Percentiles rank a stretch among this genome's conserved stretches.
Conservation (phyloP, 176 grass and related monocot species). For the Bonia amplexicaulis region DNA sequence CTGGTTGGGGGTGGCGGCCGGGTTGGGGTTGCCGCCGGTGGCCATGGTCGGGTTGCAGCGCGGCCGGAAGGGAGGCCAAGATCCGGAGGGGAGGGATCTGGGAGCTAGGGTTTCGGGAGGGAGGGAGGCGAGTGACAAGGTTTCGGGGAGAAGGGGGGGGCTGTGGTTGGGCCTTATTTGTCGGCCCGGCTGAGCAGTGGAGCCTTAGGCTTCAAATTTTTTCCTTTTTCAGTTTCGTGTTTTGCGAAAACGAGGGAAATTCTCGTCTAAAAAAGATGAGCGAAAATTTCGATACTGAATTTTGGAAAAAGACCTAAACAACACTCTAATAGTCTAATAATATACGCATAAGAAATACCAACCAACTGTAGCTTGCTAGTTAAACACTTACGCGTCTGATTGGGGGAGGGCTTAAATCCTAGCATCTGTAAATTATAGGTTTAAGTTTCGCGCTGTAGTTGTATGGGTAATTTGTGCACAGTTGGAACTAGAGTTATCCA, state of each 20-base stretch:
- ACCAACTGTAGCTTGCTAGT: no score
- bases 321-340: not conserved
- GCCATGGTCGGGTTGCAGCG: constrained; percentile 31
- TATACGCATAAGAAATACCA: no score
- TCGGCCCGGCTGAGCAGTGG: not conserved
- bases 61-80: not conserved
- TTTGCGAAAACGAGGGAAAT: not conserved
- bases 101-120: constrained; percentile 40
- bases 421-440: no score
- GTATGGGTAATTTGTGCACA: no score
- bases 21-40: constrained; percentile 42
- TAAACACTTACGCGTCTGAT: no score
- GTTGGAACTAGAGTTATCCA: no score
- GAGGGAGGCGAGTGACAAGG: not conserved
- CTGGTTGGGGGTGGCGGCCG: not conserved
- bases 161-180: not conserved
- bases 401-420: no score
- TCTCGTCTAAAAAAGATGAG: not conserved
- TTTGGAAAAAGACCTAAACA: not conserved
- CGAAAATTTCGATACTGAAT: not conserved
- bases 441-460: no score
- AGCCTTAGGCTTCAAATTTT: not conserved
- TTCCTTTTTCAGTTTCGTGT: not conserved
- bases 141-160: not conserved
- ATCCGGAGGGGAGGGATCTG: constrained; percentile 13